Conservation (phyloP, 129 eudicot genomes). For the Arctium lappa region DNA sequence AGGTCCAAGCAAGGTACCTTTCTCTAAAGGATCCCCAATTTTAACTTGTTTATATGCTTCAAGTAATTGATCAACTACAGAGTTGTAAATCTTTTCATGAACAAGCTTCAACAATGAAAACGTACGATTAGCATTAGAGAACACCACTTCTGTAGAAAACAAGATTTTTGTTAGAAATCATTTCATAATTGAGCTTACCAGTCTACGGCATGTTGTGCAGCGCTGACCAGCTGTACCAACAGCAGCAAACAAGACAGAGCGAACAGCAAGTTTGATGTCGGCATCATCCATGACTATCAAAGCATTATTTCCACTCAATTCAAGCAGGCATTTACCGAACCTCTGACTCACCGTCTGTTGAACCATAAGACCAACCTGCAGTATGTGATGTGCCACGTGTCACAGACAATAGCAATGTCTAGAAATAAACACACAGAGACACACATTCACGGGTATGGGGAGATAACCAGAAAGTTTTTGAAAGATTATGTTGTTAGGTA, state of each 20-base stretch:
- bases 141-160: constrained; percentile 1
- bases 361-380: constrained; percentile 87
- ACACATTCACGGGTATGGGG: neutral
- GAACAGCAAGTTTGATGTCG: constrained; percentile 78
- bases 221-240: constrained; percentile 99
- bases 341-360: constrained; percentile 85
- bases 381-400: constrained; percentile 4
- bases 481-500: neutral
- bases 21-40: constrained; percentile 90
- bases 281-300: constrained; percentile 97
- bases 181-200: constrained; percentile 40
- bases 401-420: constrained; percentile 5
- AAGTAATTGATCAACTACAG: constrained; percentile 67
- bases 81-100: constrained; percentile 76
- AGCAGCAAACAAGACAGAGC: constrained; percentile 94
- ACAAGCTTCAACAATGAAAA: constrained; percentile 55
- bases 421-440: neutral
- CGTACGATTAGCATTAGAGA: neutral
- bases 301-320: constrained; percentile 95
- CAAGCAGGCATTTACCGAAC: constrained; percentile 93
- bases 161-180: constrained; percentile 2
- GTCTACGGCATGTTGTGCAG: constrained; percentile 96
- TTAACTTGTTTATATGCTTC: constrained; percentile 84
- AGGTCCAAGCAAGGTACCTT: constrained; percentile 91
- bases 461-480: neutral